Percentiles rank a stretch among this genome's conserved stretches.
Evolutionary conservation across 2,329 filamentous ascomycete genomes (phyloP).

Genomic region (Colletotrichum magnum): DNA sequence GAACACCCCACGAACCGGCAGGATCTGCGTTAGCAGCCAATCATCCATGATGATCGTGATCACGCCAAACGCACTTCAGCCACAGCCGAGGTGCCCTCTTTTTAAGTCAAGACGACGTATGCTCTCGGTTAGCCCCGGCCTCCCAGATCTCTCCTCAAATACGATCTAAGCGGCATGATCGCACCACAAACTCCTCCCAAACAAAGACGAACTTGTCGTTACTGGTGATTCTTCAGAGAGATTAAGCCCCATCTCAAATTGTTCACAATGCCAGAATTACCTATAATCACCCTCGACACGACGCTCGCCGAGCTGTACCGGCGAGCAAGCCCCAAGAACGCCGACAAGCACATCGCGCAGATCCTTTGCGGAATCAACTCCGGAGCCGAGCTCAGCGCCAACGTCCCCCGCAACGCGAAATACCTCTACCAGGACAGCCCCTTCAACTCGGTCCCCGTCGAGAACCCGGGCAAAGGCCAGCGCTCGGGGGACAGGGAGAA

Average conservation of each 20-base stretch:
- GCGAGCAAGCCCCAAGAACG: constrained; percentile 43
- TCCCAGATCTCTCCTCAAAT: neutral
- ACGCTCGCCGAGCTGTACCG: constrained; percentile 53
- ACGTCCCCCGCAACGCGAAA: constrained; percentile 52
- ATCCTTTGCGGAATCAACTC: constrained; percentile 49
- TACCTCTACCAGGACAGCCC: constrained; percentile 54
- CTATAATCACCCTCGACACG: constrained; percentile 50
- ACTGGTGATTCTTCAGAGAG: neutral
- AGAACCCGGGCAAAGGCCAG: constrained; percentile 8
- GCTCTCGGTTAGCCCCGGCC: no score
- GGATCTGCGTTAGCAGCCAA: constrained; percentile 23
- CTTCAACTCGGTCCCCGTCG: constrained; percentile 46
- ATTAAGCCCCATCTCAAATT: no score
- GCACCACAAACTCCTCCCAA: neutral
- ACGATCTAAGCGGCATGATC: neutral
- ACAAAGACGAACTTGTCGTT: neutral
- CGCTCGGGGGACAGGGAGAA: constrained; percentile 32
- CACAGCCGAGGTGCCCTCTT: neutral
- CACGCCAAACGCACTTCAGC: constrained; percentile 12
- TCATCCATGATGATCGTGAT: neutral
- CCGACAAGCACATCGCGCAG: constrained; percentile 47
- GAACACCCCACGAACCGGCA: constrained; percentile 2
- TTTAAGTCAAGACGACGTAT: no score
- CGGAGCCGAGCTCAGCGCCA: constrained; percentile 44
- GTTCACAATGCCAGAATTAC: constrained; percentile 41